These are phyloP conservation scores for Pseudocercospora vitis DNA, from an alignment of 2,329 filamentous ascomycete species.

Conservation along the genomic window DNA sequence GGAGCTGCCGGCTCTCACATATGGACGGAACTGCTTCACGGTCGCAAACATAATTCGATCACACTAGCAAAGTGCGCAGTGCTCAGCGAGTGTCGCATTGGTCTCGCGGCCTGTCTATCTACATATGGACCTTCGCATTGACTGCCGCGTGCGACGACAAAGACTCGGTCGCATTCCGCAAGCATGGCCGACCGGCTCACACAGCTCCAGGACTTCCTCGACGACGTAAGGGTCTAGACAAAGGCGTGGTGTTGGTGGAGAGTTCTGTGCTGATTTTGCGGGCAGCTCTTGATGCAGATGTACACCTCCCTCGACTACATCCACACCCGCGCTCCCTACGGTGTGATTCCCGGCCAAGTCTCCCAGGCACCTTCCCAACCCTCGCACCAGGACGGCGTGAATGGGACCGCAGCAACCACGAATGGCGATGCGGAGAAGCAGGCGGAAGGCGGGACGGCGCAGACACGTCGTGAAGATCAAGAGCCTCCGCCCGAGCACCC, in stretches of 20 bases:
- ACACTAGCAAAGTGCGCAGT: background rate
- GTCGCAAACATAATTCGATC: background rate
- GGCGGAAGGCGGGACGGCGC: background rate
- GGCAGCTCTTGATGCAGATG: conserved; percentile 52
- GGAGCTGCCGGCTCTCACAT: conserved; percentile 3
- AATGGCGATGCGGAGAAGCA: conserved; percentile 25
- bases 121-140: background rate
- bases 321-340: conserved; percentile 43
- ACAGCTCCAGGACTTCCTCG: conserved; percentile 80
- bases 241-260: background rate
- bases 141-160: conserved; percentile 2
- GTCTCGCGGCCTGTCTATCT: background rate
- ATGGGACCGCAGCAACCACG: conserved; percentile 12
- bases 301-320: conserved; percentile 49
- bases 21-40: background rate
- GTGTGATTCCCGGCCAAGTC: conserved; percentile 47
- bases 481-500: conserved; percentile 62
- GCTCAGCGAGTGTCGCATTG: background rate
- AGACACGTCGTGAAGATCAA: background rate
- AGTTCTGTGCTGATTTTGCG: background rate
- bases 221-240: conserved; percentile 59
- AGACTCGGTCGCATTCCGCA: conserved; percentile 7
- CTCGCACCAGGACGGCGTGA: conserved; percentile 14
- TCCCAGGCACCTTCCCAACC: conserved; percentile 33
- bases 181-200: conserved; percentile 66